A percentile compares a stretch with the other conserved stretches of the same genome.
Evolutionary conservation across 768 basidiomycete species (phyloP).

Genomic region (Hydnomerulius pinastri): DNA sequence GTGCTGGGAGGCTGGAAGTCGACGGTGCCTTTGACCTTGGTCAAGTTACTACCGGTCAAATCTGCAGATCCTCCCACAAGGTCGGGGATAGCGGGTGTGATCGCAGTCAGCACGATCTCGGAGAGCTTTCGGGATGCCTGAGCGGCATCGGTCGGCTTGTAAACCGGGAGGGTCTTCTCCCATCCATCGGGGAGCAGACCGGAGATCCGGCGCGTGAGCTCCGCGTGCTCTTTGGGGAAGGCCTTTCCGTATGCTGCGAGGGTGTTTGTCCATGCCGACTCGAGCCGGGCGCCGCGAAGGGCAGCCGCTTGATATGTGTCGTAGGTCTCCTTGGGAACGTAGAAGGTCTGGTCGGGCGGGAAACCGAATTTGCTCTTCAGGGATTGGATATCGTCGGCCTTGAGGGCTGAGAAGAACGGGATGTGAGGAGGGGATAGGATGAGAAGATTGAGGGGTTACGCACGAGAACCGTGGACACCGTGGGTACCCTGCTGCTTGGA

Average conservation of each 20-base stretch:
- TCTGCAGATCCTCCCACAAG: conserved; percentile 89
- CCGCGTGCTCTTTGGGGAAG: conserved; percentile 83
- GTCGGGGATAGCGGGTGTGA: conserved; percentile 79
- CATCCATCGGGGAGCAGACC: conserved; percentile 84
- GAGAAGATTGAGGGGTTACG: conserved; percentile 35
- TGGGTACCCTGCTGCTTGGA: conserved; percentile 93
- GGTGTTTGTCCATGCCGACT: conserved; percentile 72
- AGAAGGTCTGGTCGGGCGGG: conserved; percentile 74
- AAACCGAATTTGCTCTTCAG: conserved; percentile 87
- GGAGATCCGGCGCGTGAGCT: conserved; percentile 81
- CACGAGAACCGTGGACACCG: conserved; percentile 91
- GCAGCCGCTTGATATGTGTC: conserved; percentile 66
- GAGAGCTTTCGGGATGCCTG: conserved; percentile 92
- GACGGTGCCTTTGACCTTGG: conserved; percentile 77
- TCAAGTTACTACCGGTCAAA: conserved; percentile 90
- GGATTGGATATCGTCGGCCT: conserved; percentile 84
- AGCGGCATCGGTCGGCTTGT: conserved; percentile 80
- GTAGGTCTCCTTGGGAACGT: conserved; percentile 74
- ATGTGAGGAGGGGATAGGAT: conserved; percentile 5
- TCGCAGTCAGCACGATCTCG: conserved; percentile 80
- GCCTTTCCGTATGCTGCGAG: conserved; percentile 70
- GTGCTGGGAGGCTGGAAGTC: conserved; percentile 94
- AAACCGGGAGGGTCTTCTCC: conserved; percentile 84
- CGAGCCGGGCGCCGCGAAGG: conserved; percentile 70
- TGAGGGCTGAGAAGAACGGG: conserved; percentile 60